A percentile compares a stretch with the other conserved stretches of the same genome.
Conservation (phyloP, 2,329 filamentous ascomycete species). For the Alternaria sp. region DNA sequence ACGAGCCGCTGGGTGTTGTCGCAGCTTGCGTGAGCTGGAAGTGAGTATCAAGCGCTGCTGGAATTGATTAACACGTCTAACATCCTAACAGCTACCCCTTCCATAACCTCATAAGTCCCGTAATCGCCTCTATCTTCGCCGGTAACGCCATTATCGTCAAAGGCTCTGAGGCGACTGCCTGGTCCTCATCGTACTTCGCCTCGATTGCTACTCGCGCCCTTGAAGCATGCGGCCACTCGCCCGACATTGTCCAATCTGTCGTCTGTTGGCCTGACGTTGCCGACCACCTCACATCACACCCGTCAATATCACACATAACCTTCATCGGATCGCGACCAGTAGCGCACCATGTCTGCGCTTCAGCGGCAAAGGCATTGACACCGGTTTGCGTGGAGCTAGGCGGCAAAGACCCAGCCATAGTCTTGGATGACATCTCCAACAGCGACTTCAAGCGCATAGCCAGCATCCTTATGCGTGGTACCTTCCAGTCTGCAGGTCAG, state of each 20-base stretch:
- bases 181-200: constrained; percentile 86
- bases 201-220: constrained; percentile 81
- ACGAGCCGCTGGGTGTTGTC: constrained; percentile 92
- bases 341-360: constrained; percentile 85
- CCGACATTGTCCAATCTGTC: constrained; percentile 82
- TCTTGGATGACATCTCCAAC: constrained; percentile 80
- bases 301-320: constrained; percentile 84
- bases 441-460: constrained; percentile 72
- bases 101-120: constrained; percentile 90
- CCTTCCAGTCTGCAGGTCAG: constrained; percentile 94
- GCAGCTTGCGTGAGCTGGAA: constrained; percentile 97
- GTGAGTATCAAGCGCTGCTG: constrained; percentile 59
- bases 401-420: constrained; percentile 90
- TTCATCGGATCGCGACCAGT: constrained; percentile 93
- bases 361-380: constrained; percentile 84
- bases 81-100: constrained; percentile 62
- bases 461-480: constrained; percentile 87
- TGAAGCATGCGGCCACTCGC: constrained; percentile 80
- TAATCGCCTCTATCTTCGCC: constrained; percentile 89
- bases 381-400: constrained; percentile 91
- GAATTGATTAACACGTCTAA: constrained; percentile 13
- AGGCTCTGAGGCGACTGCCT: constrained; percentile 93
- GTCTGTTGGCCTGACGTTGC: constrained; percentile 89
- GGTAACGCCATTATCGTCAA: constrained; percentile 95
- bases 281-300: constrained; percentile 82